Percentiles rank a stretch among this genome's conserved stretches.
These are phyloP conservation scores for Boeremia exigua DNA, from an alignment of 2,329 filamentous ascomycete genomes.

Conservation along the genomic window DNA sequence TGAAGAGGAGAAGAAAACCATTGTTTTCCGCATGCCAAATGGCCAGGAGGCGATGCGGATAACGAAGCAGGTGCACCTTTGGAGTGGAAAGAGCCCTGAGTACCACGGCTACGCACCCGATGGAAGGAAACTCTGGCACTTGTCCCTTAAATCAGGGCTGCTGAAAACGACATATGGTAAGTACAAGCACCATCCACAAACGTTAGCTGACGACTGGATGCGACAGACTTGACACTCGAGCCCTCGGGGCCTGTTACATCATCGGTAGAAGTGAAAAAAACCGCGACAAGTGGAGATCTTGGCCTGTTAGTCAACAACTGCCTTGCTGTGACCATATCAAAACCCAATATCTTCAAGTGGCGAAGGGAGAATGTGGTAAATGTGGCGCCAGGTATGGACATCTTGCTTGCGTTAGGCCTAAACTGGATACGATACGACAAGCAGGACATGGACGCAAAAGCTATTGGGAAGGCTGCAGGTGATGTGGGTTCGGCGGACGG, in stretches of 20 bases:
- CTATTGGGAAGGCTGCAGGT: not conserved
- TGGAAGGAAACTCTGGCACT: constrained; percentile 20
- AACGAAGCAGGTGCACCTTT: constrained; percentile 16
- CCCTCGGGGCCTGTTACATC: not conserved
- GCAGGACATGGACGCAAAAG: constrained; percentile 20
- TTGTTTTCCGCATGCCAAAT: constrained; percentile 20
- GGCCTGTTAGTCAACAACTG: constrained; percentile 23
- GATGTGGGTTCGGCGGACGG: not conserved
- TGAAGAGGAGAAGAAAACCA: constrained; percentile 17
- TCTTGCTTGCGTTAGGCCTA: constrained; percentile 27
- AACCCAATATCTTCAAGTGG: not conserved
- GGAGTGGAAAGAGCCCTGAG: constrained; percentile 12
- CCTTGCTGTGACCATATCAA: constrained; percentile 18
- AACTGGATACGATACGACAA: constrained; percentile 23
- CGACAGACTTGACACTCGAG: not conserved
- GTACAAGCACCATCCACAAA: not conserved
- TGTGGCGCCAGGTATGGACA: constrained; percentile 30
- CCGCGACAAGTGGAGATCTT: constrained; percentile 23
- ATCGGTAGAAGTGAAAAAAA: constrained; percentile 16
- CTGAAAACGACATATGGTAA: constrained; percentile 23
- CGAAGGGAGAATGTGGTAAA: constrained; percentile 12
- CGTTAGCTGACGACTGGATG: not conserved
- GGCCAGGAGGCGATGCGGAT: constrained; percentile 25
- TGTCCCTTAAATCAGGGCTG: constrained; percentile 18
- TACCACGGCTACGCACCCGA: constrained; percentile 24